Percentiles rank a stretch among this genome's conserved stretches.
These are phyloP conservation scores for Styphnolobium japonicum DNA, from an alignment of 306 rosid species.

Conservation along the genomic window DNA sequence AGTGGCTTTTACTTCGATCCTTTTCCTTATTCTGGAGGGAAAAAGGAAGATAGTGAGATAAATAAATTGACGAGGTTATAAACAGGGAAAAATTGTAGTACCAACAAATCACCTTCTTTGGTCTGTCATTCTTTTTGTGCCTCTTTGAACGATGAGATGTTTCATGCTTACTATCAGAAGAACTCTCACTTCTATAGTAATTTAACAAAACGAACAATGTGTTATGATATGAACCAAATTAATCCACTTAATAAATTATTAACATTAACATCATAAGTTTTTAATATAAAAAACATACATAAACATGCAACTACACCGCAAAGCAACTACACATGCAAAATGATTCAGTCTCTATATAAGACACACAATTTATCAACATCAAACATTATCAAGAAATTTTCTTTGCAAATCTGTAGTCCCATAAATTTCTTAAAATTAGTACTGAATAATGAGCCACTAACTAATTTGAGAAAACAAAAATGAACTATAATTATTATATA, in stretches of 20 bases:
- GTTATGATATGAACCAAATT: constrained; percentile 9
- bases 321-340: neutral
- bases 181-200: constrained; percentile 55
- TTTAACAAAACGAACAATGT: constrained; percentile 1
- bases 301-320: neutral
- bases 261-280: neutral
- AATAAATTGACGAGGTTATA: neutral
- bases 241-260: neutral
- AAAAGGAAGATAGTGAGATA: neutral
- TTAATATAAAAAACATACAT: neutral
- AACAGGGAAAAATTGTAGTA: neutral
- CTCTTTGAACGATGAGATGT: constrained; percentile 66
- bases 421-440: too few species aligned
- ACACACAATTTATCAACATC: neutral
- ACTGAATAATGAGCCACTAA: neutral
- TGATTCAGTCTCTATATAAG: neutral
- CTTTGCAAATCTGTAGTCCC: neutral
- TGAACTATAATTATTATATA: too few species aligned
- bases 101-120: constrained; percentile 62
- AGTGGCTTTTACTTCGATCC: constrained; percentile 66
- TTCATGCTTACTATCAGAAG: constrained; percentile 72
- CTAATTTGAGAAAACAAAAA: neutral
- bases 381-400: neutral
- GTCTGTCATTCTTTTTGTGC: constrained; percentile 71
- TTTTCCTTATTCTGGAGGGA: constrained; percentile 61